phyloP scores from a whole-genome alignment of 139 green algal genomes.

The Pedinophyceae sp. region DNA sequence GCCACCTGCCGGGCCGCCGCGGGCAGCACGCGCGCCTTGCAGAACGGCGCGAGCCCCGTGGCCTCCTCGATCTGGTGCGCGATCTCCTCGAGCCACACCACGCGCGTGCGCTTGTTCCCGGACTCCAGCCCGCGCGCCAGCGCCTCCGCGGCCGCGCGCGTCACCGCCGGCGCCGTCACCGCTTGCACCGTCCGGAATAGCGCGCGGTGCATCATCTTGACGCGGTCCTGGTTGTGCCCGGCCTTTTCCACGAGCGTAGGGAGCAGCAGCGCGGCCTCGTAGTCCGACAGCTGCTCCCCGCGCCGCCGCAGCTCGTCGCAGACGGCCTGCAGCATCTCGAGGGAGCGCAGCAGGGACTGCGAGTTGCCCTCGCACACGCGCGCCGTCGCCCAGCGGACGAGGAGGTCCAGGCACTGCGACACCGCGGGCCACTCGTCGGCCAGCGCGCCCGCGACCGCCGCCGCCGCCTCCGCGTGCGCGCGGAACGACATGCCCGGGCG shows the following conservation, averaged over 20 bases:
- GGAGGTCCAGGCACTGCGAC: constrained; percentile 36
- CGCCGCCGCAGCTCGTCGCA: constrained; percentile 14
- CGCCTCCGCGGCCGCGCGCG: constrained; percentile 8
- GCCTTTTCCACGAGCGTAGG: constrained; percentile 82
- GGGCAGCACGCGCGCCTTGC: constrained; percentile 14
- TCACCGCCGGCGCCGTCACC: background rate
- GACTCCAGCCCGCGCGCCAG: constrained; percentile 49
- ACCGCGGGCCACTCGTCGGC: too few species aligned
- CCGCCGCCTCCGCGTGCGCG: too few species aligned
- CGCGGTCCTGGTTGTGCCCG: constrained; percentile 61
- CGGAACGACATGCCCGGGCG: too few species aligned
- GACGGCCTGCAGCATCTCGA: constrained; percentile 31
- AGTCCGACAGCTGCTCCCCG: constrained; percentile 49
- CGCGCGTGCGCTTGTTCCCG: constrained; percentile 80
- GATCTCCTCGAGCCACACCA: constrained; percentile 74
- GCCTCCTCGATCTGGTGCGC: constrained; percentile 36
- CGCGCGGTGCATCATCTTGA: constrained; percentile 1
- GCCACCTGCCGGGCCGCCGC: constrained; percentile 39
- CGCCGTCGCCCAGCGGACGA: constrained; percentile 58
- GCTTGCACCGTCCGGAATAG: too few species aligned
- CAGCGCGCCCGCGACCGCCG: too few species aligned
- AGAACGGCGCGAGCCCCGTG: constrained; percentile 3
- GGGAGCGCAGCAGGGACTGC: constrained; percentile 39
- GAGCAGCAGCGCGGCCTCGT: constrained; percentile 70
- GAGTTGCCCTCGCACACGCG: constrained; percentile 12